phyloP scores from a whole-genome alignment of 2,329 filamentous ascomycete species.

The Epichloe elymi region DNA sequence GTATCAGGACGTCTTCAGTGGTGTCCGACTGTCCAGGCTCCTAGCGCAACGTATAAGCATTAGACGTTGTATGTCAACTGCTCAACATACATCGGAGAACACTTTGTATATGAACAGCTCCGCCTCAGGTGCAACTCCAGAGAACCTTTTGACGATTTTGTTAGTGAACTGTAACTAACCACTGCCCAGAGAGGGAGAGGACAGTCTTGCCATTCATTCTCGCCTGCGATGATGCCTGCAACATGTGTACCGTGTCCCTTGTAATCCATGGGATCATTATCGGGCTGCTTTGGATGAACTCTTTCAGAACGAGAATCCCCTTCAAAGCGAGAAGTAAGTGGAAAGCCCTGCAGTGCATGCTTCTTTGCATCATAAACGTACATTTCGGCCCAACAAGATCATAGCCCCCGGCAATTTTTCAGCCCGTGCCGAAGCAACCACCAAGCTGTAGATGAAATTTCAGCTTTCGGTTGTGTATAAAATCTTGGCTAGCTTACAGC shows the following conservation, averaged over 20 bases:
- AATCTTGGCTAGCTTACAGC: constrained; percentile 13
- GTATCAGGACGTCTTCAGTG: constrained; percentile 22
- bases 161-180: not conserved
- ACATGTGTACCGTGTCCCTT: constrained; percentile 17
- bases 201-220: constrained; percentile 19
- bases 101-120: constrained; percentile 31
- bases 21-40: constrained; percentile 8
- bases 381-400: constrained; percentile 23
- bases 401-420: constrained; percentile 26
- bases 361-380: constrained; percentile 8
- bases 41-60: not conserved
- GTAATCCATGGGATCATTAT: constrained; percentile 14
- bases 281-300: constrained; percentile 17
- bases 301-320: constrained; percentile 3
- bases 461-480: not conserved
- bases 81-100: constrained; percentile 21
- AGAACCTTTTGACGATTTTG: constrained; percentile 17
- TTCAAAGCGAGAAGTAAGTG: not conserved
- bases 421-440: constrained; percentile 25
- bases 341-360: not conserved
- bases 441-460: constrained; percentile 17
- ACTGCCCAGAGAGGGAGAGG: not conserved
- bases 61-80: not conserved
- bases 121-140: constrained; percentile 32
- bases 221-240: constrained; percentile 35